A percentile compares a stretch with the other conserved stretches of the same genome.
Conservation (phyloP, 352 stramenopile species). For the Phytophthora pluvialis region DNA sequence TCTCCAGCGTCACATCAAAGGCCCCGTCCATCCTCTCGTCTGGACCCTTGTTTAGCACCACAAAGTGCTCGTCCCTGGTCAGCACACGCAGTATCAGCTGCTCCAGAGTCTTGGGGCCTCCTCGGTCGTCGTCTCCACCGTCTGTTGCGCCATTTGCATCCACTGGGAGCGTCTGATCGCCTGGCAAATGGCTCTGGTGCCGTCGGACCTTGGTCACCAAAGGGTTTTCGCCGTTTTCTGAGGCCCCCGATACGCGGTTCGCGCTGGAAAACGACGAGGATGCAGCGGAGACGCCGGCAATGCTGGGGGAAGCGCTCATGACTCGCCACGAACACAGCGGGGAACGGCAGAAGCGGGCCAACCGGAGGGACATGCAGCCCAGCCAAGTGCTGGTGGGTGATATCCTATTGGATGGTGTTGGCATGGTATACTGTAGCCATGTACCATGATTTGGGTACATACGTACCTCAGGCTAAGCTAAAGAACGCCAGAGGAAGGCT, state of each 20-base stretch:
- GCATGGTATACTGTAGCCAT: constrained; percentile 1
- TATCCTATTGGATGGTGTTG: constrained; percentile 16
- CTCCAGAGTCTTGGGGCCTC: constrained; percentile 59
- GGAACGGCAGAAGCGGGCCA: constrained; percentile 20
- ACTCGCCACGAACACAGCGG: constrained; percentile 8
- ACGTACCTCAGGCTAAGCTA: no score
- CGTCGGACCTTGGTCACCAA: constrained; percentile 41
- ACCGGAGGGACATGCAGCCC: constrained; percentile 28
- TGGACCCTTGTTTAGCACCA: constrained; percentile 82
- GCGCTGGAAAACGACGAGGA: constrained; percentile 10
- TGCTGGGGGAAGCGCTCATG: constrained; percentile 25
- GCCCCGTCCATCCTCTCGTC: constrained; percentile 88
- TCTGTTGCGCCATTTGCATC: not conserved
- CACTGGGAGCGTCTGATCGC: constrained; percentile 11
- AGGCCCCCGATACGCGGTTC: not conserved
- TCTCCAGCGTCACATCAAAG: constrained; percentile 91
- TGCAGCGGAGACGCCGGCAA: not conserved
- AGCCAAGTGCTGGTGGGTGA: constrained; percentile 17
- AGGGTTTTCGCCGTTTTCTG: constrained; percentile 11
- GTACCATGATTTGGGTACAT: not conserved
- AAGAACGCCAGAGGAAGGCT: no score
- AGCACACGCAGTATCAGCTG: constrained; percentile 66
- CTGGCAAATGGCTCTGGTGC: constrained; percentile 58
- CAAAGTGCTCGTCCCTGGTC: constrained; percentile 53
- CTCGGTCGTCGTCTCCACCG: constrained; percentile 38